Base-by-base conservation (phyloP, 352 stramenopile genomes). In the Phytopythium aichiense region DNA sequence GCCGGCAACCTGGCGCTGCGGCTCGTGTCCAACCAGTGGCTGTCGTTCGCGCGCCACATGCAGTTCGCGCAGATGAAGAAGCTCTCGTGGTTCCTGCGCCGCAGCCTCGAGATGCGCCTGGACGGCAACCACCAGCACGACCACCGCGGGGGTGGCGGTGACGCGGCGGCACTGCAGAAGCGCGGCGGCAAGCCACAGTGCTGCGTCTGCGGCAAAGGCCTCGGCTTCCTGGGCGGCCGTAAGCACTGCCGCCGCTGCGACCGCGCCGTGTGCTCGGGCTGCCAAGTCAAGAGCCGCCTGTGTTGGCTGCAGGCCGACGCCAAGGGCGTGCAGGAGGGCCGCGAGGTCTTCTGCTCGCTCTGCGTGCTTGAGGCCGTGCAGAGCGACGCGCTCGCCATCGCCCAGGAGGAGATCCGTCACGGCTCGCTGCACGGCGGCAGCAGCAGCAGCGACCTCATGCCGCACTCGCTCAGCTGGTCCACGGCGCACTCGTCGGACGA, bases 1-100 rank as follows among this genome's bases (percentile, higher is more conserved):
- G 49, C 54, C 33, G 64, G 62, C 48, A 63, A 49, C 43, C 58
- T 87, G n/a, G 68, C 76, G 28, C 18, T 75, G 31, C 60, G 68
- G 11, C 61, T 83, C 30, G 63, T 73, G 15, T 63, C 72, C 51
- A 62, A 66, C 53, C 63, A 69, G 53, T 65, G 71, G 56, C 33
- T 78, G 18, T 72, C 73, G 13, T 66, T 72, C 16, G 66, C 68
- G 45, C 66, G 79, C 60, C 69, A 74, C 50, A 74, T 71, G 22
- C 55, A 74, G 42, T 71, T 77, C 4, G 67, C 72, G 16, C 63
- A 79, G 18, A 86, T 77, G 67, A 88, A 86, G 67, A 88, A 88
- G 40, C 65, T 84, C 25, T 64, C 74, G 52, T 84, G 76, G 64
- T 70, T 40, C 23, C 35, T 75, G 31, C 66, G 66, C 28, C 51